phyloP scores from a whole-genome alignment of 2,329 filamentous ascomycete species.

The Monosporascus ibericus region DNA sequence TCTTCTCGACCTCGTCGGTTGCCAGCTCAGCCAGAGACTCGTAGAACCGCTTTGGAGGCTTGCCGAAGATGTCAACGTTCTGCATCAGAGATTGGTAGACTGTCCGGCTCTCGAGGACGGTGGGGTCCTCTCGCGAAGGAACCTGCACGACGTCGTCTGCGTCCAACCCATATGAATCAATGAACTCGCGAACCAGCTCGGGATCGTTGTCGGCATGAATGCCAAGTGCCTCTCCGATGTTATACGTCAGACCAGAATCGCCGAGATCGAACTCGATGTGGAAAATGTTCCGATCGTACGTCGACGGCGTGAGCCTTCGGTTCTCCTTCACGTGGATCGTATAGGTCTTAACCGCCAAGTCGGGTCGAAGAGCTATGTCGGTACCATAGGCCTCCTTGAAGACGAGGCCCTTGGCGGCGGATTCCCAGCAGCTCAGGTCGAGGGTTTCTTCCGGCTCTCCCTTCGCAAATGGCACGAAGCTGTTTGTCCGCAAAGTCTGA shows the following conservation, averaged over 20 bases:
- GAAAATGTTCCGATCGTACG: constrained; percentile 98
- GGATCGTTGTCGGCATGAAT: constrained; percentile 94
- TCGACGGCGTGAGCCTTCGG: constrained; percentile 77
- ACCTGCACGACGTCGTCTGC: constrained; percentile 84
- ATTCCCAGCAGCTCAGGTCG: constrained; percentile 68
- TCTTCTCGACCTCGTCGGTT: constrained; percentile 74
- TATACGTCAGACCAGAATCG: constrained; percentile 84
- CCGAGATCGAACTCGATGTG: constrained; percentile 98
- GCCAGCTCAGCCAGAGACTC: constrained; percentile 85
- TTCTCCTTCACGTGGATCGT: constrained; percentile 93
- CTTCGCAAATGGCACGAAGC: constrained; percentile 77
- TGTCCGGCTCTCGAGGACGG: constrained; percentile 77
- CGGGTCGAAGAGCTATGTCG: constrained; percentile 68
- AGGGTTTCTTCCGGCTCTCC: constrained; percentile 62
- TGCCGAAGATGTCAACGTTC: constrained; percentile 94
- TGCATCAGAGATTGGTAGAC: constrained; percentile 87
- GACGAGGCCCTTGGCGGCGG: constrained; percentile 75
- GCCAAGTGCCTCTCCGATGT: constrained; percentile 94
- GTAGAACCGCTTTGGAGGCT: constrained; percentile 96
- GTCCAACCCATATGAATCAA: constrained; percentile 81
- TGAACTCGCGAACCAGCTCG: constrained; percentile 73
- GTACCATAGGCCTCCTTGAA: constrained; percentile 95
- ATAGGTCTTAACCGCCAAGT: constrained; percentile 77
- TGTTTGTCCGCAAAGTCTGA: constrained; percentile 65
- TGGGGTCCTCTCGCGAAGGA: constrained; percentile 71